These are phyloP conservation scores for Acacia crassicarpa DNA, from an alignment of 306 rosid species.

Conservation along the genomic window DNA sequence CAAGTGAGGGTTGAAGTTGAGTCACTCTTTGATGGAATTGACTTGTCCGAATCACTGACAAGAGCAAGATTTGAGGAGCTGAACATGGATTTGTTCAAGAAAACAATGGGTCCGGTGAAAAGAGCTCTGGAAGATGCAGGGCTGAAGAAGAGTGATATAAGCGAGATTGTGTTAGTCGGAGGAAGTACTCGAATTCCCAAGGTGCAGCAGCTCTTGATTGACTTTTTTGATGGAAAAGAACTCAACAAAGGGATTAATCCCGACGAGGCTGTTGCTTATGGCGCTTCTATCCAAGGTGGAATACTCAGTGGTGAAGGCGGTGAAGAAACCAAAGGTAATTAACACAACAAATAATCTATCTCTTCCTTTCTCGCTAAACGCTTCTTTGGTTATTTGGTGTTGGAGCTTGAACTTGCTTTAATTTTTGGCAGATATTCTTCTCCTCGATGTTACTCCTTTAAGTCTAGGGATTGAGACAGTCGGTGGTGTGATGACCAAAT, in stretches of 20 bases:
- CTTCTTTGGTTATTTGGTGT: background rate
- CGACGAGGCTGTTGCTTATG: slow-evolving; percentile 62
- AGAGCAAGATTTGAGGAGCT: slow-evolving; percentile 63
- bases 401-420: background rate
- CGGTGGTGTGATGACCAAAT: slow-evolving; percentile 63
- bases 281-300: slow-evolving; percentile 64
- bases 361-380: background rate
- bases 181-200: slow-evolving; percentile 66
- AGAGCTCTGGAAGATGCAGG: slow-evolving; percentile 52
- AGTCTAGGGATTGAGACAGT: slow-evolving; percentile 61
- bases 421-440: slow-evolving; percentile 37
- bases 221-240: slow-evolving; percentile 62
- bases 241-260: slow-evolving; percentile 59
- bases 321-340: slow-evolving; percentile 39
- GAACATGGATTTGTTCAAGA: slow-evolving; percentile 62
- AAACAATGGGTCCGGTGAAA: slow-evolving; percentile 56
- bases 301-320: slow-evolving; percentile 55
- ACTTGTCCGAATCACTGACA: slow-evolving; percentile 54
- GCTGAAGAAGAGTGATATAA: slow-evolving; percentile 46
- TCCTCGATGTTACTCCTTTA: slow-evolving; percentile 56
- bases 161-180: slow-evolving; percentile 57
- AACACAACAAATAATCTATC: background rate
- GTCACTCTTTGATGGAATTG: slow-evolving; percentile 52
- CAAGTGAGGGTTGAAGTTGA: slow-evolving; percentile 57
- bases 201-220: slow-evolving; percentile 51